Base-by-base conservation (phyloP, 192 early-diverging fungal species). In the Phlyctochytrium planicorne region DNA sequence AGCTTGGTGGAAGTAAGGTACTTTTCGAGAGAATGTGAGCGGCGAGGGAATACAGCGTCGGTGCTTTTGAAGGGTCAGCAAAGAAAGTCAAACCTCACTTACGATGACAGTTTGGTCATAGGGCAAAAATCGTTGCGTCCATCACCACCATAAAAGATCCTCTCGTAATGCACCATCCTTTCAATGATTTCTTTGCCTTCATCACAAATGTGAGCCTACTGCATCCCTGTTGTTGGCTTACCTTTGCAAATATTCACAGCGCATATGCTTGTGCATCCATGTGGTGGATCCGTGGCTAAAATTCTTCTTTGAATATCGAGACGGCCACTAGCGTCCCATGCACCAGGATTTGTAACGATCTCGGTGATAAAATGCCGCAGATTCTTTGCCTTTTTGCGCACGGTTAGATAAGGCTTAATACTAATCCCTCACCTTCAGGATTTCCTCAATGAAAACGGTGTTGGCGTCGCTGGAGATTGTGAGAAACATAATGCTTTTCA, bases 111-210 rank as follows among this genome's bases (percentile, higher is more conserved):
- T 55, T 67, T 75, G 17, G 70, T 75, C 52, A 65, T 67, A 27
- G 78, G 78, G 52, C 78, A 79, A 64, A 69, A 75, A 52, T 79
- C 78, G 56, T 79, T 79, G 52, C 55, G 37, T 6, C 78, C 78
- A 53, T 79, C 78, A 2, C 78, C 78, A 16, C 63, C 59, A 31
- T 75, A 79, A 25, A 79, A 25, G 16, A 75, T 40, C 12, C 71
- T 30, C 10, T 72, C 63, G 55, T 68, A 78, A 2, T 37, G 20
- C 2, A 50, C 59, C 57, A 78, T 59, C 17, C 71, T 35, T 6
- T 33, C 6, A 16, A 52, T 24, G 29, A 72, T 72, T 66, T 72
- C 70, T 16, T 16, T 33, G 23, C 55, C 55, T 29, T 10, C 4
- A 27, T 29, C 4, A 27, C 10, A 50, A 10, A 59, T 12, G 24